Base-by-base conservation (phyloP, 2,329 filamentous ascomycete genomes). In the Aspergillus tanneri region DNA sequence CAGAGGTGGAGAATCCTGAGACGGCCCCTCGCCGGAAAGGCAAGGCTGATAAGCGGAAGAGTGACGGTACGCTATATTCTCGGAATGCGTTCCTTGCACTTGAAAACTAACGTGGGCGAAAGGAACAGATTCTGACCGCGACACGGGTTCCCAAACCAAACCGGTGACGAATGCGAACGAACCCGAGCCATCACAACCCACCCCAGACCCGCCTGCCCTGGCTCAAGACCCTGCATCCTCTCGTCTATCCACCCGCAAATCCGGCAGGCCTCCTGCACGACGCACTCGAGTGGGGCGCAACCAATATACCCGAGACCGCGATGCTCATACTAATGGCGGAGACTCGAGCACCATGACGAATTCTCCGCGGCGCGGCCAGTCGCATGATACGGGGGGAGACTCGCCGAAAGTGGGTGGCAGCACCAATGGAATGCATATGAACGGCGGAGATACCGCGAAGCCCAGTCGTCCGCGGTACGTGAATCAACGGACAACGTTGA, bases 21-120 rank as follows among this genome's bases (percentile, higher is more conserved):
- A 84, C 86, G 25, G 84, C 85, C 19, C 88, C 80, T 58, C 88
- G 91, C 67, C 81, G 90, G 52, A 93, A 92, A 75, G 88, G 86
- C 42, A 82, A 90, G 46, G 85, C 87, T 34, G 90, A 93, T 57
- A 81, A 89, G 54, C 82, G 90, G 59, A 85, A 89, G 67, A 85
- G 79, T 56, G 90, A 96, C 63, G 90, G 90, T 91, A 77, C 65
- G 64, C 53, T 34, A 36, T 49, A 40, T 28, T 38, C 16, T 23
- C 19, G 32, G 11, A 36, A 18, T 32, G n/a, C n/a, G n/a, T 21
- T 19, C 22, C 25, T 25, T 5, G 14, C 22, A 45, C 11, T 10
- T 30, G n/a, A 12, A 53, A 53, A 43, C 62, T 70, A 57, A 66
- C 71, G 72, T 53, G 74, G 64, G 45, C 58, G 56, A 61, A 58